phyloP scores from a whole-genome alignment of 2,329 filamentous ascomycete species.

The Sclerotinia nivalis region DNA sequence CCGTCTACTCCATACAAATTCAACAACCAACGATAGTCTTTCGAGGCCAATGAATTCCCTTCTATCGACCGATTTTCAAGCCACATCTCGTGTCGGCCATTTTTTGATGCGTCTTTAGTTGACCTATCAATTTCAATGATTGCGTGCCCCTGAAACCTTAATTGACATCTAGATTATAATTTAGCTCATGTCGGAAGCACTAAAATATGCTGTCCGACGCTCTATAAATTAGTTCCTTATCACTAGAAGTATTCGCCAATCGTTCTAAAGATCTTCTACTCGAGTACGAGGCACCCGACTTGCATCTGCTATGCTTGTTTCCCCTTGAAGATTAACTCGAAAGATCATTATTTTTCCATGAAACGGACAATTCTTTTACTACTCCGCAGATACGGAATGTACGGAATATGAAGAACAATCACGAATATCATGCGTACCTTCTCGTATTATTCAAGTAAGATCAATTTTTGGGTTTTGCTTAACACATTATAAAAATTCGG shows the following conservation, averaged over 20 bases:
- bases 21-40: slow-evolving; percentile 4
- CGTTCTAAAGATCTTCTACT: slow-evolving; percentile 9
- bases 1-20: not conserved
- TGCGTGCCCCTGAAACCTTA: slow-evolving; percentile 10
- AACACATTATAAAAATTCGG: not conserved
- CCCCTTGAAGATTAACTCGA: not conserved
- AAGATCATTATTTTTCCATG: not conserved
- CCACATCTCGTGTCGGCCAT: slow-evolving; percentile 3
- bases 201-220: not conserved
- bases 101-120: too few species aligned
- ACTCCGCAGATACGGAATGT: not conserved
- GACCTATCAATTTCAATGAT: not conserved
- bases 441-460: not conserved
- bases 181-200: not conserved
- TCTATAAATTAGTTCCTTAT: not conserved
- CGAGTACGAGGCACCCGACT: not conserved
- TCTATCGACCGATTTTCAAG: not conserved
- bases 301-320: not conserved
- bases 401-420: not conserved
- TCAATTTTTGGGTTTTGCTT: not conserved
- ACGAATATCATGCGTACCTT: not conserved
- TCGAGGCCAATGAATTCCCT: slow-evolving; percentile 3
- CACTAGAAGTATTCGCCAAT: slow-evolving; percentile 14
- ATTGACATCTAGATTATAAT: not conserved
- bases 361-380: not conserved